Evolutionary conservation across 192 early-diverging fungal species (phyloP), one percentile per base, ranked within the genome.

Genomic region (Linnemannia exigua): DNA sequence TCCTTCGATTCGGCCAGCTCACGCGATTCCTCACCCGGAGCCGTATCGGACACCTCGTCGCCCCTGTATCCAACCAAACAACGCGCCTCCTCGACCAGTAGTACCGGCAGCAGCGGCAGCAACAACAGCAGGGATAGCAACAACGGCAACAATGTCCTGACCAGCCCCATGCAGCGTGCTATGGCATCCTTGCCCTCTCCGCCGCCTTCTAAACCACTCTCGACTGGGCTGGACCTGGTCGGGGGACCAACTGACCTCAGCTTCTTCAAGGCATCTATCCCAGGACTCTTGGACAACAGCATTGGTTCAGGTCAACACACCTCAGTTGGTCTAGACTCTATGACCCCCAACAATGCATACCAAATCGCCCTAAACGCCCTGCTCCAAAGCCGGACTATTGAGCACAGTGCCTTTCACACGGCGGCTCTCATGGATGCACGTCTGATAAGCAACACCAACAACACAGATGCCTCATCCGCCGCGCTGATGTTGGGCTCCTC

Each of bases 351-450:
- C 41, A 86, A 41, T 22, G 83, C 83, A 15, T 86, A 86, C 31
- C 83, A 86, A 78, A 76, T 86, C 19, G 78, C 83, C 17, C 36
- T 86, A 17, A 79, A 41, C 41, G 83, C 74, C 33, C 61, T 86
- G 67, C 63, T 86, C 28, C 68, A 72, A 36, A 81, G 44, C 48
- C 80, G 71, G 69, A 76, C 47, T 58, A n/a, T 44, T 25, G 72
- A 54, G 28, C 48, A 19, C 66, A 61, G 63, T 31, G 5, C 31
- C 19, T 81, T 76, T 70, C 74, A 74, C 73, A 81, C 80, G 20
- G 68, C 74, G 44, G 80, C 80, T 7, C 51, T 75, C 33, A 28
- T 76, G n/a, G 52, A 33, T 41, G n/a, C 25, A 71, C 37, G 50
- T 5, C 20, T 61, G 52, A 36, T 74, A 67, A 81, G 44, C 7